Percentiles rank a stretch among this genome's conserved stretches.
phyloP scores from a whole-genome alignment of 192 early-diverging fungal species.

The Backusella parvicylindrica region DNA sequence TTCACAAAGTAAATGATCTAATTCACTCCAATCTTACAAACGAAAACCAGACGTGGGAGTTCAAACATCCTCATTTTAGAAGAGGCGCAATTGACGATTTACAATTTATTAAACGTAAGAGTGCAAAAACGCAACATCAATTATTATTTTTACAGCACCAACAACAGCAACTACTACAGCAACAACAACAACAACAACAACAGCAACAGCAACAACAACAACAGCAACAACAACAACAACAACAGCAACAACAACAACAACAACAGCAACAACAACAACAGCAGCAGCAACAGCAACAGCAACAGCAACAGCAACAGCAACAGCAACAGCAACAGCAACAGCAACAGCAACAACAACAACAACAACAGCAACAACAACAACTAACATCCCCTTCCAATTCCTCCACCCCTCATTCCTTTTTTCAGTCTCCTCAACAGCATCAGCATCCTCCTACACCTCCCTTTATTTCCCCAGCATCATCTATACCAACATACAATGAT shows the following conservation, averaged over 20 bases:
- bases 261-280: not conserved
- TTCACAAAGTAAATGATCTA: slow-evolving; percentile 22
- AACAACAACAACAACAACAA: slow-evolving; percentile 16
- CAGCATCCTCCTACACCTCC: not conserved
- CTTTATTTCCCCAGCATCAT: not conserved
- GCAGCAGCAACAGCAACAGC: not conserved
- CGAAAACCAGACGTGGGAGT: slow-evolving; percentile 81
- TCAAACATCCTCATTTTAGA: slow-evolving; percentile 82
- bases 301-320: not conserved
- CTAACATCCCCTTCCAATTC: not conserved
- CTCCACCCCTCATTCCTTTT: not conserved
- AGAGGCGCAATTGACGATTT: slow-evolving; percentile 51
- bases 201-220: slow-evolving; percentile 4
- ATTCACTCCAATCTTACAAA: slow-evolving; percentile 46
- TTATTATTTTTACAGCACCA: slow-evolving; percentile 1
- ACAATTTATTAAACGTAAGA: slow-evolving; percentile 41
- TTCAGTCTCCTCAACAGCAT: not conserved
- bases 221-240: slow-evolving; percentile 1
- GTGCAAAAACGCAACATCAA: slow-evolving; percentile 17
- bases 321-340: not conserved
- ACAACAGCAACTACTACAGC: slow-evolving; percentile 1
- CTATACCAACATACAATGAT: not conserved
- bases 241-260: not conserved
- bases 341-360: not conserved
- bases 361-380: not conserved